Evolutionary conservation across 257 asterid genomes (phyloP), one percentile per base, ranked within the genome.

Genomic region (Verbascum thapsus): DNA sequence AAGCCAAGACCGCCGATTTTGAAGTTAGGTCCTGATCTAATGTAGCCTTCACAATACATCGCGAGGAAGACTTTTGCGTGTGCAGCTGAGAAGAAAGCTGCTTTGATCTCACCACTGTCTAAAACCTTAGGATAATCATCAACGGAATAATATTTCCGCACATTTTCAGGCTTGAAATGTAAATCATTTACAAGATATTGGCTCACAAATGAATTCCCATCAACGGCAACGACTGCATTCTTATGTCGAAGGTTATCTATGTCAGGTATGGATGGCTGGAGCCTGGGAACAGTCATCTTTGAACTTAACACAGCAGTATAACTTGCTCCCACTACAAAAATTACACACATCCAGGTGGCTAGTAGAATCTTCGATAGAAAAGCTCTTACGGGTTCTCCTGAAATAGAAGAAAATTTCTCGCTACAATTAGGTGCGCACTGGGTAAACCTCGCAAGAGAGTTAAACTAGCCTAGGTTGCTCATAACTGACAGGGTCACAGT

Each of bases 1-100:
- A 76, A 88, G 54, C 91, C 91, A 65, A 83, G 78, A 48, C 96
- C 91, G 12, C 96, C 95, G 2, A 83, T 78, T 70, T 77, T 80
- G 76, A 53, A 74, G 38, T 53, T 72, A 37, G 78, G 76, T 8
- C 85, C 91, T 3, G 91, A 75, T 9, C 13, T 53, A 15, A 66
- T 61, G 68, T 79, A 83, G 42, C 77, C 81, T 30, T 71, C 55
- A 81, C 95, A 87, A 42, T 85, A 72, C 63, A 69, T 54, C 0
- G 82, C 73, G 1, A 86, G 82, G 68, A 85, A 85, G 1, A 83
- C 76, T 57, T 73, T 83, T 23, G 89, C 88, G 41, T 85, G 84
- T 0, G 92, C 92, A 37, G 74, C 71, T 5, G 72, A 80, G 20
- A 85, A 66, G 70, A 88, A 88, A 8, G 90, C 96, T 5, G 95